Evolutionary conservation across 1,284 basidiomycete genomes (phyloP), one percentile per base, ranked within the genome.

Genomic region (Rhodotorula sp.): DNA sequence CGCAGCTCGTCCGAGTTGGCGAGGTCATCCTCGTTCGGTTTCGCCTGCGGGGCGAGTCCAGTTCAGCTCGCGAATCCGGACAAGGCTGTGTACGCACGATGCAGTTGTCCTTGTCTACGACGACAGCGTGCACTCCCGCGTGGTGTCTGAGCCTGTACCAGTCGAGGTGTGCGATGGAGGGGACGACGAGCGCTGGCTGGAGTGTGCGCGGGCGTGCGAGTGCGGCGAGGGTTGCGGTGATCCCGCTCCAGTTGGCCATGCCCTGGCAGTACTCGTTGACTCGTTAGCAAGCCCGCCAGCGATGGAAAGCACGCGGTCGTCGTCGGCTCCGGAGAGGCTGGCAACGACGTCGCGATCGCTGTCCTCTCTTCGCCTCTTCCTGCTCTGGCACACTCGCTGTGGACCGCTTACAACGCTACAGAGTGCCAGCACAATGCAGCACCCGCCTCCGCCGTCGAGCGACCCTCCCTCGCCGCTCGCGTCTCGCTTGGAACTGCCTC

Each of bases 51-150:
- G 47, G 22, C n/a, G 47, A 24, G 22, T 48, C 11, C 34, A 53
- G 26, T 5, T 48, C 22, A 30, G 37, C 47, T 31, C 11, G 52
- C 18, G 7, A 15, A 1, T 18, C 18, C 18, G 31, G 31, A 26
- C 44, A 24, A 8, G 7, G 34, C 8, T 47, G 11, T 7, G 30
- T 26, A 28, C 87, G 48, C 76, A 92, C 93, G 75, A 98, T 81
- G 78, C 95, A 98, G 76, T 99, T 98, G 80, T 99, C 95, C 82
- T 97, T 98, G 85, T 98, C 95, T 75, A 97, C 89, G 0, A 99
- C 88, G 18, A 90, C 89, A 46, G 89, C 93, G 57, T 88, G 86
- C 77, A 92, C 94, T 2, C 94, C 94, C 24, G 87, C 87, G 24
- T 50, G 11, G 65, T 83, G 83, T 69, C 85, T 85, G 50, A 98